Conservation (phyloP, 2,329 filamentous ascomycete genomes). For the Alternaria longipes region DNA sequence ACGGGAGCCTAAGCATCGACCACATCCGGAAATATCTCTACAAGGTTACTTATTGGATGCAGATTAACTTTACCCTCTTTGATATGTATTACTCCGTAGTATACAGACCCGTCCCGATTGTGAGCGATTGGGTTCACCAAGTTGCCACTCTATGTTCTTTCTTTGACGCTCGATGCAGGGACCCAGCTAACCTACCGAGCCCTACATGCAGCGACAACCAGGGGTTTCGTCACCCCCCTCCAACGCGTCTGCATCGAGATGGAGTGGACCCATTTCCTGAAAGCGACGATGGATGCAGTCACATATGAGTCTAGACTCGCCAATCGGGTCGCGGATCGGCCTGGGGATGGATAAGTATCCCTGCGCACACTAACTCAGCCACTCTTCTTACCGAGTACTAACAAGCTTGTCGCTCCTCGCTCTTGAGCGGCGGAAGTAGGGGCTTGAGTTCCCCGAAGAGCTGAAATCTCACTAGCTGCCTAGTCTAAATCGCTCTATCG, state of each 20-base stretch:
- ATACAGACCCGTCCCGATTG: background rate
- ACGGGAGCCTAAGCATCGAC: conserved; percentile 16
- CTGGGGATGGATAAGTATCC: conserved; percentile 28
- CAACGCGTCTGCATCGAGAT: conserved; percentile 26
- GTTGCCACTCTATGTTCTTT: conserved; percentile 1
- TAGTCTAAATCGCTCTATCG: conserved; percentile 27
- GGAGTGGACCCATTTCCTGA: conserved; percentile 21
- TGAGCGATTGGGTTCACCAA: conserved; percentile 3
- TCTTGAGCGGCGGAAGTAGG: conserved; percentile 44
- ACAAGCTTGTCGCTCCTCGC: conserved; percentile 28
- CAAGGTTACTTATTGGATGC: conserved; percentile 34
- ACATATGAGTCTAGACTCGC: conserved; percentile 36
- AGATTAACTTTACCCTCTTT: conserved; percentile 29
- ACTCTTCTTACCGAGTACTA: conserved; percentile 35
- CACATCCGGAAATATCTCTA: conserved; percentile 20
- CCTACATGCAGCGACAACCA: conserved; percentile 3
- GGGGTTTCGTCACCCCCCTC: conserved; percentile 16
- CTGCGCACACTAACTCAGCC: conserved; percentile 38
- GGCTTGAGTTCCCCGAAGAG: conserved; percentile 36
- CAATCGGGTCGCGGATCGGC: conserved; percentile 47
- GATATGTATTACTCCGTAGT: conserved; percentile 14
- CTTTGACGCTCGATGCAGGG: conserved; percentile 23
- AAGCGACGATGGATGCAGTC: conserved; percentile 32
- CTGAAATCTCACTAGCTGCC: conserved; percentile 34
- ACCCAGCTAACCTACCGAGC: conserved; percentile 8